phyloP scores from a whole-genome alignment of 2,329 filamentous ascomycete species.

The Aspergillus sp. region DNA sequence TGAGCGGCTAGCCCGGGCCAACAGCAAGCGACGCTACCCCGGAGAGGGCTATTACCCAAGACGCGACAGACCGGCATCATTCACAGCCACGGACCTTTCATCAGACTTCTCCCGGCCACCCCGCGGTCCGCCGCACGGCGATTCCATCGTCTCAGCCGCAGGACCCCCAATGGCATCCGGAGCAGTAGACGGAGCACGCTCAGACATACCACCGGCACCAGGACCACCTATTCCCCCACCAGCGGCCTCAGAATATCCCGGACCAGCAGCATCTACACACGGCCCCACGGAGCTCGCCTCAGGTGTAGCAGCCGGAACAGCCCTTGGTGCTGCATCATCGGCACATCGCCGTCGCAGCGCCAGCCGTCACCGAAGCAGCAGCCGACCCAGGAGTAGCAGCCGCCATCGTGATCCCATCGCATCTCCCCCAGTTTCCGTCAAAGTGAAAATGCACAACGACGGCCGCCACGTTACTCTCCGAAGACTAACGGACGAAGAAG shows the following conservation, averaged over 20 bases:
- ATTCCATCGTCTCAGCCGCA: slow-evolving; percentile 36
- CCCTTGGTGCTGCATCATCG: slow-evolving; percentile 32
- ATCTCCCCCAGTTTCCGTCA: slow-evolving; percentile 64
- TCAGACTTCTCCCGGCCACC: slow-evolving; percentile 38
- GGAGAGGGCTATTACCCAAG: slow-evolving; percentile 60
- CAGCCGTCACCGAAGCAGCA: slow-evolving; percentile 33
- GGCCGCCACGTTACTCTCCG: slow-evolving; percentile 65
- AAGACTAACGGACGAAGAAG: slow-evolving; percentile 63
- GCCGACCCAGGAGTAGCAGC: slow-evolving; percentile 33
- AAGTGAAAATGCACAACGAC: slow-evolving; percentile 66
- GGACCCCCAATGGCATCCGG: slow-evolving; percentile 30
- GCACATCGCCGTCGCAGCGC: slow-evolving; percentile 34
- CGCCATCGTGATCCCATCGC: slow-evolving; percentile 46
- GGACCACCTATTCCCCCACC: slow-evolving; percentile 45
- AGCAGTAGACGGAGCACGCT: slow-evolving; percentile 31
- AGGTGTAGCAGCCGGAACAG: slow-evolving; percentile 37
- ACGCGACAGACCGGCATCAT: slow-evolving; percentile 34
- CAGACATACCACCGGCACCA: slow-evolving; percentile 38
- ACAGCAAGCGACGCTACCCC: slow-evolving; percentile 66
- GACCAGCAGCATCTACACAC: slow-evolving; percentile 22
- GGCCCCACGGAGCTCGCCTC: slow-evolving; percentile 32
- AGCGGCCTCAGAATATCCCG: slow-evolving; percentile 36
- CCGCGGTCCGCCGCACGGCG: slow-evolving; percentile 33
- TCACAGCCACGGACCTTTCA: slow-evolving; percentile 41
- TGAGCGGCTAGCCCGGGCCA: slow-evolving; percentile 54